Evolutionary conservation across 257 asterid species (phyloP).

Genomic region (Petrea volubilis): DNA sequence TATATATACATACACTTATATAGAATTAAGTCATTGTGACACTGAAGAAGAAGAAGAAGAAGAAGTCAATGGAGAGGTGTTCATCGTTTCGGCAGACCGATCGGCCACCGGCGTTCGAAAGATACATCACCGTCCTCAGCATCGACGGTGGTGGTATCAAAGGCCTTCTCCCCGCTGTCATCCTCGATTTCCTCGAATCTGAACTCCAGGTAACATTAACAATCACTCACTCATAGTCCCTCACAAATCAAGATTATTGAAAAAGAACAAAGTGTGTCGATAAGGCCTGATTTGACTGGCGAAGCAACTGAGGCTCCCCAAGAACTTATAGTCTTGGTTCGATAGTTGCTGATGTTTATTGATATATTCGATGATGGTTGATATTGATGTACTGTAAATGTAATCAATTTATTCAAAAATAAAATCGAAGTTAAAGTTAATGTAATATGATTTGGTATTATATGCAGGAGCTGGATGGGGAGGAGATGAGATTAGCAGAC

Average conservation of each 20-base stretch:
- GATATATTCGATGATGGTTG: too few species aligned
- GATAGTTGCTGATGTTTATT: too few species aligned
- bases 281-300: too few species aligned
- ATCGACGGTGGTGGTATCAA: conserved; percentile 76
- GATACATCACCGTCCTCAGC: conserved; percentile 55
- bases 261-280: too few species aligned
- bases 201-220: conserved; percentile 43
- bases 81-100: conserved; percentile 17
- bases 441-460: too few species aligned
- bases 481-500: conserved; percentile 49
- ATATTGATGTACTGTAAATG: too few species aligned
- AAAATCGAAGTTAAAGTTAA: too few species aligned
- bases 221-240: not conserved
- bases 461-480: conserved; percentile 49
- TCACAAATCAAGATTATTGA: too few species aligned
- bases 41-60: too few species aligned
- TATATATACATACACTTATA: not conserved
- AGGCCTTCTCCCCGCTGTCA: conserved; percentile 48
- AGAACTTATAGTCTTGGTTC: too few species aligned
- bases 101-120: conserved; percentile 35
- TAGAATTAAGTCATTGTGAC: not conserved
- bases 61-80: conserved; percentile 24
- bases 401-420: too few species aligned
- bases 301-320: too few species aligned
- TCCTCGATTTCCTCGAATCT: conserved; percentile 50